Conservation (phyloP, 345 rosid genomes). For the Populus davidiana region DNA sequence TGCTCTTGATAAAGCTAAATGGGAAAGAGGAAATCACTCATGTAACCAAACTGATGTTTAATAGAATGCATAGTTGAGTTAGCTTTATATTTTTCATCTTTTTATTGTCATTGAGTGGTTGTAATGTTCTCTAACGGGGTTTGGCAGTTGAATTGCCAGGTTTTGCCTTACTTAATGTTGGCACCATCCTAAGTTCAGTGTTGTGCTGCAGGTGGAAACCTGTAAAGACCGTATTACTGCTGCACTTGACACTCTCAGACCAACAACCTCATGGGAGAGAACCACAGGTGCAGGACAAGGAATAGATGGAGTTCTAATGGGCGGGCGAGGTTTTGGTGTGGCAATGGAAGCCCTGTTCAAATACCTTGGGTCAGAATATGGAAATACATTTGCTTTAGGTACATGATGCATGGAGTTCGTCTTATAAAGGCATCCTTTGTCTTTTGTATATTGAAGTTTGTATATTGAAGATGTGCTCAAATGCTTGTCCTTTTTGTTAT, state of each 20-base stretch:
- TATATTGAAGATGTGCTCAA: not conserved
- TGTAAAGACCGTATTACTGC: constrained; percentile 87
- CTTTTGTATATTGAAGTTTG: not conserved
- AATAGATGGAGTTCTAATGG: constrained; percentile 82
- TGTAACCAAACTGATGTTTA: not conserved
- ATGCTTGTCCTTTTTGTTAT: constrained; percentile 19
- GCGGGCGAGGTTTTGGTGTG: constrained; percentile 94
- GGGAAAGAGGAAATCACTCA: not conserved
- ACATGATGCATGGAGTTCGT: constrained; percentile 8
- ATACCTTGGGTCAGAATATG: constrained; percentile 94
- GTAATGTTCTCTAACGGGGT: not conserved
- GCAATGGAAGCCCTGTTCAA: constrained; percentile 95
- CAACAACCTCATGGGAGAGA: constrained; percentile 96
- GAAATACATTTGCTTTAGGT: constrained; percentile 96
- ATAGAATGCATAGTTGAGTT: not conserved
- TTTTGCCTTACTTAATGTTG: not conserved
- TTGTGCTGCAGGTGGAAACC: constrained; percentile 64
- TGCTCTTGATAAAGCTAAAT: not conserved
- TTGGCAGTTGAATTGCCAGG: not conserved
- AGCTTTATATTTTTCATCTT: not conserved
- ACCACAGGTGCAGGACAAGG: constrained; percentile 72
- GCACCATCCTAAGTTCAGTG: constrained; percentile 7
- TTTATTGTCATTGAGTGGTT: not conserved
- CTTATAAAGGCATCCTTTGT: not conserved
- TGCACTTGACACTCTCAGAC: constrained; percentile 94